Evolutionary conservation across 169 alveolate genomes (phyloP), one percentile per base, ranked within the genome.

Genomic region (Plasmodium knowlesi): DNA sequence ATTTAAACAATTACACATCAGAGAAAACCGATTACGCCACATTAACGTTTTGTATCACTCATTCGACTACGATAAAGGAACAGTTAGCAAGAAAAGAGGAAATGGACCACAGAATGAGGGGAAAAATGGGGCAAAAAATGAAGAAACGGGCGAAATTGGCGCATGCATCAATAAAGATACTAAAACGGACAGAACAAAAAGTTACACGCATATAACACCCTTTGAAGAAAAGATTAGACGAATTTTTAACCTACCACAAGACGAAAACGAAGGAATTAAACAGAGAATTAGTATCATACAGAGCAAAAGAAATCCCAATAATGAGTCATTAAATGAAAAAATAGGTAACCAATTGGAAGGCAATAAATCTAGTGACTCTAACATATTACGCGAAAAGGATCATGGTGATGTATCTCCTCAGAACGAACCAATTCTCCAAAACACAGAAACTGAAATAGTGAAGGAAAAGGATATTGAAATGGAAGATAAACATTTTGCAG

Each of bases 1-100:
- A 79, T 88, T 88, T 88, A 88, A 79, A 34, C 43, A 43, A 78
- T 88, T 88, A 88, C 46, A 79, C 79, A 88, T 88, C 37, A 88
- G n/a, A n/a, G 83, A 78, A 41, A 82, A 88, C 3, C 67, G 94
- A 61, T 39, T 88, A 43, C 43, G 50, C 8, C 79, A 88, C 82
- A 79, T 88, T 57, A 79, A 54, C 37, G 61, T 28, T 16, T 9
- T 88, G 37, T 88, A 88, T 88, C n/a, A 79, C 72, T 88, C 94
- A 43, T 88, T 88, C 46, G 89, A 88, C 72, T 88, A 88, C 71
- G 67, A 28, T 88, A 78, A 76, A 78, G 82, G 72, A 79, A 61
- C 76, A n/a, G 22, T 41, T 9, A 46, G 50, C 61, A 34, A 16
- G 72, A 30, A 88, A 78, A 43, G 50, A 14, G 32, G 61, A 54